Evolutionary conservation across 495 filamentous ascomycete species (phyloP).

Genomic region (Lasiosphaeria miniovina): DNA sequence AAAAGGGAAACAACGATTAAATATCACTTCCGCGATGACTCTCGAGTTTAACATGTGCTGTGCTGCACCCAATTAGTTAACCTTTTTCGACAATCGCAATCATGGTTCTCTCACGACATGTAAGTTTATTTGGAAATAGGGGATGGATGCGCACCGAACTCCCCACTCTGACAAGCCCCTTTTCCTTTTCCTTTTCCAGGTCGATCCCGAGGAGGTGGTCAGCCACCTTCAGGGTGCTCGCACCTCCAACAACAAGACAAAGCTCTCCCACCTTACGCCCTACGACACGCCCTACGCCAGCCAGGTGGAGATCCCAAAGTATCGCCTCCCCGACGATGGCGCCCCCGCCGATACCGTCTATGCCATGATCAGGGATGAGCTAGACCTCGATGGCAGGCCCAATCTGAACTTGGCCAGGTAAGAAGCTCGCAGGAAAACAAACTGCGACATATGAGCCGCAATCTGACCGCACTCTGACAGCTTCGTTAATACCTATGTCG

Average conservation of each 20-base stretch:
- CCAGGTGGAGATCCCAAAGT: conserved; percentile 63
- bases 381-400: conserved; percentile 70
- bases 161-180: background rate
- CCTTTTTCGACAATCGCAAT: background rate
- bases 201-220: conserved; percentile 63
- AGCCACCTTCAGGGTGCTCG: conserved; percentile 46
- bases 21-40: background rate
- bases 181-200: conserved; percentile 34
- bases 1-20: no score
- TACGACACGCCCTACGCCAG: conserved; percentile 63
- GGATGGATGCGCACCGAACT: no score
- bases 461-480: conserved; percentile 22
- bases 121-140: conserved; percentile 5
- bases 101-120: conserved; percentile 29
- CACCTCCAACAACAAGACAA: conserved; percentile 36
- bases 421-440: background rate
- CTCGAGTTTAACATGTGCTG: no score
- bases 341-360: conserved; percentile 62
- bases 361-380: conserved; percentile 68
- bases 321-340: conserved; percentile 59
- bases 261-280: conserved; percentile 52
- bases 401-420: conserved; percentile 62
- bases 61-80: background rate
- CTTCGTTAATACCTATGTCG: conserved; percentile 74
- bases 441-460: background rate